Evolutionary conservation across 2,329 filamentous ascomycete genomes (phyloP).

Genomic region (Curvularia sp.): DNA sequence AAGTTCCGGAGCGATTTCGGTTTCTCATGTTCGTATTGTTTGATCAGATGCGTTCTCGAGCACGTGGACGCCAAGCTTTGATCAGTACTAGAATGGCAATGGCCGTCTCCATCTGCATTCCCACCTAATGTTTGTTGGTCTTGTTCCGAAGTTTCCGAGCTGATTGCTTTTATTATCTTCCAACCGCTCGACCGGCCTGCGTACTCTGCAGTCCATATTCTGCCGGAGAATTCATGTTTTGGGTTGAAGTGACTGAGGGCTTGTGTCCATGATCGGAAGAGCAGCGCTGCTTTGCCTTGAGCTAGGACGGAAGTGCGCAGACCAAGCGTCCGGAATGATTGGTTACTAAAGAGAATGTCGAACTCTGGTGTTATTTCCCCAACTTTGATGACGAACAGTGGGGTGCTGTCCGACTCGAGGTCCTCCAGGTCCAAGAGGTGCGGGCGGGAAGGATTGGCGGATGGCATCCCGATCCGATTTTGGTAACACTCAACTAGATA

Average conservation of each 20-base stretch:
- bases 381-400: constrained; percentile 35
- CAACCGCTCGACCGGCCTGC: constrained; percentile 23
- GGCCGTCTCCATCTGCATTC: background rate
- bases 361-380: constrained; percentile 21
- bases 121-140: constrained; percentile 1
- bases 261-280: constrained; percentile 41
- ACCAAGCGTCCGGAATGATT: constrained; percentile 25
- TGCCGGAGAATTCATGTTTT: constrained; percentile 24
- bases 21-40: constrained; percentile 12
- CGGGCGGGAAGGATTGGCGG: constrained; percentile 1
- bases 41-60: constrained; percentile 18
- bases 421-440: constrained; percentile 30
- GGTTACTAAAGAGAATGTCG: constrained; percentile 34
- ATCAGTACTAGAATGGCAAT: background rate
- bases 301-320: constrained; percentile 19
- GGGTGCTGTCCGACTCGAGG: constrained; percentile 32
- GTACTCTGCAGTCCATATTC: constrained; percentile 28
- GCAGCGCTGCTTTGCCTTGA: constrained; percentile 21
- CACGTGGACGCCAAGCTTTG: constrained; percentile 11
- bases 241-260: constrained; percentile 26
- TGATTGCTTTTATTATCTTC: constrained; percentile 29
- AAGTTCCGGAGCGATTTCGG: constrained; percentile 8
- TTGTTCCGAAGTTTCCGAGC: background rate
- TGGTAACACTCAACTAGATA: background rate
- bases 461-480: constrained; percentile 11